Evolutionary conservation across 805 yeast species (phyloP).

Genomic region (Lachancea kluyveri): DNA sequence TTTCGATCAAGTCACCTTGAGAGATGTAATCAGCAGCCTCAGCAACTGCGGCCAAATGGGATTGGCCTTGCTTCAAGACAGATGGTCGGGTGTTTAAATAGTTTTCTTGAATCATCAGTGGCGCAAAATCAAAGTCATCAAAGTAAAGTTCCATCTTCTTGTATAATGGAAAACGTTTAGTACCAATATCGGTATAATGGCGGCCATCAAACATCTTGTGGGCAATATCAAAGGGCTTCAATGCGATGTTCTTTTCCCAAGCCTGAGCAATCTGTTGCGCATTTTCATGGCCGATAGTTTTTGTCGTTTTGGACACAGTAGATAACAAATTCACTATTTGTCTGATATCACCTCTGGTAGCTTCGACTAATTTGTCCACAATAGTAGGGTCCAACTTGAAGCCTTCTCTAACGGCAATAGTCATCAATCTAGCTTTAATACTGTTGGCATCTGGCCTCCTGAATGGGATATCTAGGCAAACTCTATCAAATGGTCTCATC

Average conservation of each 20-base stretch:
- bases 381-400: constrained; percentile 73
- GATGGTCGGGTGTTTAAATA: constrained; percentile 64
- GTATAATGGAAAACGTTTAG: constrained; percentile 52
- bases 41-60: constrained; percentile 58
- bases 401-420: constrained; percentile 83
- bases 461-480: constrained; percentile 73
- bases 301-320: constrained; percentile 72
- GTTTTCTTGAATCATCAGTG: constrained; percentile 94
- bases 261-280: constrained; percentile 54
- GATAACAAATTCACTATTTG: constrained; percentile 88
- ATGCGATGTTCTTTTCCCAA: constrained; percentile 86
- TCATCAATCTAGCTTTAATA: constrained; percentile 77
- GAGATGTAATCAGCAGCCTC: constrained; percentile 84
- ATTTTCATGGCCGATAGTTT: constrained; percentile 49
- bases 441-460: constrained; percentile 83
- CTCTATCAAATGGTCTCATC: constrained; percentile 91
- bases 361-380: constrained; percentile 75
- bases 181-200: constrained; percentile 41
- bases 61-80: constrained; percentile 35
- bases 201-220: constrained; percentile 58
- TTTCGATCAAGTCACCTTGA: constrained; percentile 75
- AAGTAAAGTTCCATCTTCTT: constrained; percentile 86
- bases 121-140: constrained; percentile 91
- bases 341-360: constrained; percentile 87
- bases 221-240: constrained; percentile 89